Evolutionary conservation across 2,329 filamentous ascomycete genomes (phyloP).

Genomic region (Fusarium paranaense): DNA sequence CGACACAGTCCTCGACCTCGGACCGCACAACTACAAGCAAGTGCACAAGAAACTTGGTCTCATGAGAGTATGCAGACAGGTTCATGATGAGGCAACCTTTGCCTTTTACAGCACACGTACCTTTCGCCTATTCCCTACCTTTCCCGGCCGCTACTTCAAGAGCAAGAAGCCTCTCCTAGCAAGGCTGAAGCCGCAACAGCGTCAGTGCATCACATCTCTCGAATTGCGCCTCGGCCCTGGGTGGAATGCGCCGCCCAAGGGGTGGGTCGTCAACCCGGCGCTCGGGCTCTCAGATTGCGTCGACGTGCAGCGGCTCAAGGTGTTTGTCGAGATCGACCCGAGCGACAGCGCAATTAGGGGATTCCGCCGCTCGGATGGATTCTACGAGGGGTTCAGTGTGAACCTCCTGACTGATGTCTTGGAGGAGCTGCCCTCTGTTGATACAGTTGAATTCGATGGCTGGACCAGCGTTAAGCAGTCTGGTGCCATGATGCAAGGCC

Average conservation of each 20-base stretch:
- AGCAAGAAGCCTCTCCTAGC: conserved; percentile 78
- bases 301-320: conserved; percentile 68
- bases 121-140: conserved; percentile 75
- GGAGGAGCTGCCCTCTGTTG: conserved; percentile 65
- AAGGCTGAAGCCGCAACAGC: conserved; percentile 71
- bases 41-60: conserved; percentile 70
- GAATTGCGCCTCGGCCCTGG: conserved; percentile 80
- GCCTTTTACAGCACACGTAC: conserved; percentile 73
- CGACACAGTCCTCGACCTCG: conserved; percentile 72
- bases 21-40: conserved; percentile 72
- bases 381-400: conserved; percentile 76
- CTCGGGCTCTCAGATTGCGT: conserved; percentile 73
- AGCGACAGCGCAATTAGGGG: conserved; percentile 75
- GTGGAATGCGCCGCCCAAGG: conserved; percentile 75
- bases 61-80: conserved; percentile 69
- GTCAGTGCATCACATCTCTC: conserved; percentile 69
- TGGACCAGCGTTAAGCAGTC: conserved; percentile 73
- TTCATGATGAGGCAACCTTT: conserved; percentile 73
- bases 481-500: conserved; percentile 71
- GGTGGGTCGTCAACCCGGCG: conserved; percentile 75
- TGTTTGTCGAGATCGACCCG: conserved; percentile 80
- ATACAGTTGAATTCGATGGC: conserved; percentile 76
- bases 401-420: conserved; percentile 69
- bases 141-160: conserved; percentile 75
- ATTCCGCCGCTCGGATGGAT: conserved; percentile 73